These are phyloP conservation scores for Ottelia alismoides DNA, from an alignment of 106 monocot species.

Conservation along the genomic window DNA sequence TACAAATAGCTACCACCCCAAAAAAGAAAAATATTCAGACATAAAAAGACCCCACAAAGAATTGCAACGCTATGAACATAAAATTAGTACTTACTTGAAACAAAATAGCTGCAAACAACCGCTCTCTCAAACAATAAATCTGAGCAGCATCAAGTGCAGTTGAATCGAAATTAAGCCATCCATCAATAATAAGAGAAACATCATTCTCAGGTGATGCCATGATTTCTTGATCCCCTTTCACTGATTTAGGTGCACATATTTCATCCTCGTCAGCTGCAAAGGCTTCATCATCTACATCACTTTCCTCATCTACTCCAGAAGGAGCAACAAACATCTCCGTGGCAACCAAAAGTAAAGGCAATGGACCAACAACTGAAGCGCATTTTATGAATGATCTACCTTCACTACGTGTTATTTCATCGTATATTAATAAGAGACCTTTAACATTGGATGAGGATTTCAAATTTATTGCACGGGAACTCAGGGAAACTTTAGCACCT, in stretches of 20 bases:
- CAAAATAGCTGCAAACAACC: constrained; percentile 58
- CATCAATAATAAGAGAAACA: constrained; percentile 66
- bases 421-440: constrained; percentile 51
- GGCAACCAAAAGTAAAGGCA: constrained; percentile 60
- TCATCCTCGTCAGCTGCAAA: constrained; percentile 41
- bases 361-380: constrained; percentile 59
- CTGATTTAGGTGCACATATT: constrained; percentile 11
- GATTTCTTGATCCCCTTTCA: constrained; percentile 31
- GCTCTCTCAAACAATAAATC: constrained; percentile 88
- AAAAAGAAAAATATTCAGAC: too few relatives aligned
- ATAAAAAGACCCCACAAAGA: too few relatives aligned
- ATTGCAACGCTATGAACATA: not conserved
- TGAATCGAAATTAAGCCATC: constrained; percentile 73
- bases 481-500: constrained; percentile 73
- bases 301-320: constrained; percentile 24
- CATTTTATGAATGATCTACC: constrained; percentile 65
- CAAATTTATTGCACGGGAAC: constrained; percentile 76
- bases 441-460: constrained; percentile 27
- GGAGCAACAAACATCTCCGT: constrained; percentile 88
- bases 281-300: constrained; percentile 36
- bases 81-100: constrained; percentile 49
- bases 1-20: too few relatives aligned
- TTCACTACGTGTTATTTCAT: constrained; percentile 90
- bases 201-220: constrained; percentile 87
- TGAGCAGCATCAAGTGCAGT: constrained; percentile 93